Evolutionary conservation across 352 stramenopile genomes (phyloP).

Genomic region (Globisporangium rhizosaccharum): DNA sequence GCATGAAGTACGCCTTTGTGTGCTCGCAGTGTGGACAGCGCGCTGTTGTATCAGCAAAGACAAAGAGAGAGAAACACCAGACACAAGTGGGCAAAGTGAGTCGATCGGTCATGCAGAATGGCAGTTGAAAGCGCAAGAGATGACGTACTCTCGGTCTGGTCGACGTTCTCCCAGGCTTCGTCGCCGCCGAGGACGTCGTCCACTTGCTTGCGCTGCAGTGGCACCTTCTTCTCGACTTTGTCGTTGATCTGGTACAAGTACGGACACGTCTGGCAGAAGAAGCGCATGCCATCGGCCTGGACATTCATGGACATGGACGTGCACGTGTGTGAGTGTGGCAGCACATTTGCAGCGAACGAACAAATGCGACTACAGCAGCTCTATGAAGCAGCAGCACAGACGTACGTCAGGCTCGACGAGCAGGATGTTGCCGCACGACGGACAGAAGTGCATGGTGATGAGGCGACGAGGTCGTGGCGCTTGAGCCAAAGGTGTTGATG

Average conservation of each 20-base stretch:
- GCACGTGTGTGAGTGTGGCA: neutral
- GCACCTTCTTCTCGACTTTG: constrained; percentile 87
- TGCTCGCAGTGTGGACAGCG: constrained; percentile 94
- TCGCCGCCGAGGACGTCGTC: constrained; percentile 98
- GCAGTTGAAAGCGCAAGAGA: constrained; percentile 1
- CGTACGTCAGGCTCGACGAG: constrained; percentile 82
- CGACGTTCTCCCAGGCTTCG: constrained; percentile 98
- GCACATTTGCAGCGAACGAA: constrained; percentile 3
- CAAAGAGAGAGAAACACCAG: neutral
- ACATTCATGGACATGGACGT: constrained; percentile 1
- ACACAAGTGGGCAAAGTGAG: neutral
- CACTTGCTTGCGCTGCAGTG: constrained; percentile 95
- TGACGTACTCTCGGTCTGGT: constrained; percentile 91
- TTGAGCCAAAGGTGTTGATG: neutral
- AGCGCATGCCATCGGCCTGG: constrained; percentile 83
- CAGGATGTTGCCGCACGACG: constrained; percentile 87
- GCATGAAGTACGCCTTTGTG: constrained; percentile 99
- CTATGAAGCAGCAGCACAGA: constrained; percentile 6
- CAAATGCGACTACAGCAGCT: neutral
- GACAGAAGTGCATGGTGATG: constrained; percentile 83
- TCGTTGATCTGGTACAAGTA: constrained; percentile 88
- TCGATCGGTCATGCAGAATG: neutral
- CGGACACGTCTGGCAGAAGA: constrained; percentile 88
- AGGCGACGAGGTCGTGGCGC: neutral
- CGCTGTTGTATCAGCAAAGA: constrained; percentile 24